Base-by-base conservation (phyloP, 768 basidiomycete species). In the Podaxis rugospora region DNA sequence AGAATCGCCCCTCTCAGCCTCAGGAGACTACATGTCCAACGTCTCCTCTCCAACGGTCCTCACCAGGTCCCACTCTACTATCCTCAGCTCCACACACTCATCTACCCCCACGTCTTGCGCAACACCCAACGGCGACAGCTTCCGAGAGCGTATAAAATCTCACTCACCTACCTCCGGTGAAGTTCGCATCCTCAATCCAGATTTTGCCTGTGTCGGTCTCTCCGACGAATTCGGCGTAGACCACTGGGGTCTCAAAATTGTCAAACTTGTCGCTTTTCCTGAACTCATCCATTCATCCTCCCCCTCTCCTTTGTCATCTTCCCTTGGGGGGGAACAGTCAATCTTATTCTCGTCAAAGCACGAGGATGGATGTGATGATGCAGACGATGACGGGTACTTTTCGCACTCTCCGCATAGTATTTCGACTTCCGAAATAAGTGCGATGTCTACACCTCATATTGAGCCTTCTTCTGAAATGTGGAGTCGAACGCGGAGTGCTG, bases 211-310 rank as follows among this genome's bases (percentile, higher is more conserved):
- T 66, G 88, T 92, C 36, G 90, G 90, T 1, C 76, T 92, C 27
- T 83, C 84, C 42, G 85, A 89, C 66, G 86, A 87, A 63, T 76
- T 76, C 32, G 76, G 78, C 51, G 81, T 85, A 36, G 86, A 90
- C 60, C 80, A 82, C 52, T 92, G 90, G 90, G 81, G 82, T 23
- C 79, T 88, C 63, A 92, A 92, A 75, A 82, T 92, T 46, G 77
- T 92, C 62, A 90, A 90, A 72, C 79, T 91, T 13, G 79, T 92
- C 40, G 88, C 89, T 5, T 91, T 84, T 69, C 88, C 89, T 0
- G 89, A 90, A 62, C 79, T 91, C 56, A 85, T 89, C 32, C 77
- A 79, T n/a, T 53, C 71, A 40, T 63, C 68, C 35, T 32, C 70
- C 16, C 66, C 58, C 65, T 18, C 58, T 40, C 64, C 59, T 49